Evolutionary conservation across 805 yeast genomes (phyloP), one percentile per base, ranked within the genome.

Genomic region (Yarrowia sp.): DNA sequence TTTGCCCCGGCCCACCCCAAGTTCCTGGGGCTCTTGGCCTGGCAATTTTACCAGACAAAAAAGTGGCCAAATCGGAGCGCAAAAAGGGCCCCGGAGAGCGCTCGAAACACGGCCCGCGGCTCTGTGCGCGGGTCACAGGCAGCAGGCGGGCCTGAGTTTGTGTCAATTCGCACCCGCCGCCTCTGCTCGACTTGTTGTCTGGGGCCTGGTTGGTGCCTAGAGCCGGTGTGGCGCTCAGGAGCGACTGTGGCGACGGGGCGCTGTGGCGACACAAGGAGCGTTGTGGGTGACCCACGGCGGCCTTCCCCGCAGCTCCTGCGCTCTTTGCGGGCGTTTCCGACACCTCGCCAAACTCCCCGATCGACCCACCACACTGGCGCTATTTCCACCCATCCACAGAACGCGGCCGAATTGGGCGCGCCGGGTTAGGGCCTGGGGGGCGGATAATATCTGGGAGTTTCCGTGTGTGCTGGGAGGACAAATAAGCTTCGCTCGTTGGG

Each of bases 341-440:
- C 55, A 19, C 29, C 38, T 21, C 29, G 27, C 14, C 38, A 7
- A 31, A n/a, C 27, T 14, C 36, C 38, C 25, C 16, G 55, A 47
- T 47, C 55, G 38, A 47, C 55, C 55, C 36, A 31, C 55, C 38
- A 4, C 19, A 31, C 55, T 21, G 55, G 55, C 55, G 55, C 38
- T 32, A 47, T 47, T 47, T 47, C 55, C 55, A 47, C 55, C 27
- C 19, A 5, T 32, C 38, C 38, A 14, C 38, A 19, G 27, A 31
- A 13, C 8, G 19, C 18, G 53, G 36, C 55, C 55, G 29, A 47
- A 47, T 47, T 47, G 38, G 38, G 55, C n/a, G 14, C 1, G 8
- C 29, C 21, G 14, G 36, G 55, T 47, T 47, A 47, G 55, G 55
- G 55, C 51, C 14, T 14, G n/a, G 27, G 44, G 21, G 18, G 21